Base-by-base conservation (phyloP, 108 stramenopile species). In the Nitzschia putrida region DNA sequence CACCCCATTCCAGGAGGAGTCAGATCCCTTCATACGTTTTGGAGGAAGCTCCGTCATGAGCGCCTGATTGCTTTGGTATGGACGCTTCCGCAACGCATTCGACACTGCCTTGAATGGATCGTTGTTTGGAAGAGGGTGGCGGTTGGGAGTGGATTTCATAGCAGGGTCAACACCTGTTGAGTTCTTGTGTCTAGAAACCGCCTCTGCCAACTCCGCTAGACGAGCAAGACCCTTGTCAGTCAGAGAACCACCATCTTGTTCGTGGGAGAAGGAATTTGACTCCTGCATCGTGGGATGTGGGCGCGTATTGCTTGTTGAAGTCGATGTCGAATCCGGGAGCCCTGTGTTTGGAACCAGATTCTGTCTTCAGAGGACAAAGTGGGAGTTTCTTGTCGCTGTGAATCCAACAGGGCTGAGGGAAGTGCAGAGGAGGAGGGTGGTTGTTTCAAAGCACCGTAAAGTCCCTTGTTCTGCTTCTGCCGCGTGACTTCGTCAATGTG, bases 181-280 rank as follows among this genome's bases (percentile, higher is more conserved):
- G 29, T 34, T 34, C 58, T 23, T 12, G 38, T 63, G 61, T 21
- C 40, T 13, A 13, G 61, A 63, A 21, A 63, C 61, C 8, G 24
- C 61, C 44, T 63, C 61, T 44, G 61, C 61, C 11, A 63, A 13
- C 61, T 63, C 61, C 4, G 61, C 61, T 8, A 63, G 44, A 16
- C 61, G 42, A 13, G 61, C 16, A 13, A 63, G 23, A 5, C 47
- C n/a, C 47, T 49, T 49, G 47, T 49, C 29, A 34, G 29, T 34
- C 29, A 34, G 29, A 34, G 29, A 34, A 34, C 29, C 29, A 34
- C 29, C 29, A 34, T 34, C 29, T 34, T 34, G 29, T 34, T 34
- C 29, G 29, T 34, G 29, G 29, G 29, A 34, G 29, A 34, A 34
- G 29, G 29, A 34, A 34, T 34, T 34, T 34, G 29, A 34, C 1